Evolutionary conservation across 108 stramenopile species (phyloP), one percentile per base, ranked within the genome.

Genomic region (Discostella pseudostelligera): DNA sequence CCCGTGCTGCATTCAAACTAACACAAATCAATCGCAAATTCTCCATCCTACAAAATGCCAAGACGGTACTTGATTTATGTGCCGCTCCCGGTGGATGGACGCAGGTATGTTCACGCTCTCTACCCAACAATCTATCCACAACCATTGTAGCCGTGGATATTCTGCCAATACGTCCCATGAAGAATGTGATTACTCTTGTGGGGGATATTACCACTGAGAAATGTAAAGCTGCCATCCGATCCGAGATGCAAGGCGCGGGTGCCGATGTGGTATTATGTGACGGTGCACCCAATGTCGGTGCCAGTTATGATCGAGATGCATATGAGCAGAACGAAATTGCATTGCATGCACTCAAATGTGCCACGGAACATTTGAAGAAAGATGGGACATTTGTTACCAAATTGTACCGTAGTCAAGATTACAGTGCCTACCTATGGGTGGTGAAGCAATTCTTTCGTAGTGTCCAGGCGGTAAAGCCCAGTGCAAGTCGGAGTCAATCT

Each of bases 61-160:
- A 82, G 39, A 89, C 94, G 5, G 86, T 94, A 29, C 79, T 99
- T 57, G 99, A 99, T 78, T 83, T 99, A 13, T 99, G 99, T 79
- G 99, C 97, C 16, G 99, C 99, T 20, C 99, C 99, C 24, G 99
- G 99, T 20, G 99, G 99, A 29, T 99, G 99, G 99, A 89, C 95
- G 21, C 99, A 99, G 79, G 95, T 99, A 9, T 91, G 92, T 26
- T 67, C 83, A 4, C 88, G 97, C 39, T 65, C 80, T 57, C 88
- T 92, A 76, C 80, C 85, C 42, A 65, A 39, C 59, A 54, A 65
- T 19, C 65, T 81, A 51, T 72, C 74, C 29, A 74, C 79, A 43
- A 83, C 90, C 40, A 94, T 99, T 48, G 74, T 99, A 16, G 97
- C 96, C 16, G 96, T 99, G 8, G 99, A 99, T 79, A 87, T 99